Evolutionary conservation across 2,329 filamentous ascomycete genomes (phyloP).

Genomic region (Hirsutella minnesotensis): DNA sequence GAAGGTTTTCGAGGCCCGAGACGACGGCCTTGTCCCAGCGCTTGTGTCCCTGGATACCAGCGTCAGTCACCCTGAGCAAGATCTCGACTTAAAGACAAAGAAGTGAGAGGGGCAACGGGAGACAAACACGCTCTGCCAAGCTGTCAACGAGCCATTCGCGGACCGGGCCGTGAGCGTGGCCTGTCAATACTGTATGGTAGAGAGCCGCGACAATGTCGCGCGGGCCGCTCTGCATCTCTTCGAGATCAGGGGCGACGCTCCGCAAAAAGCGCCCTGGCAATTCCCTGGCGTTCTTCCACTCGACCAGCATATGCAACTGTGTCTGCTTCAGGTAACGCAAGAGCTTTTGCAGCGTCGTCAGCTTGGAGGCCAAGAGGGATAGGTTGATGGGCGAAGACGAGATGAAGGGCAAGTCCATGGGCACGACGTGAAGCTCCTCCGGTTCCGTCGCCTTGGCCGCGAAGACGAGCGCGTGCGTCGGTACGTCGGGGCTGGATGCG

Average conservation of each 20-base stretch:
- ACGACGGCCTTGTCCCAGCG: constrained; percentile 85
- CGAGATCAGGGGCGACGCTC: constrained; percentile 64
- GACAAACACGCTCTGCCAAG: constrained; percentile 60
- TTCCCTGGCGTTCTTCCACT: constrained; percentile 75
- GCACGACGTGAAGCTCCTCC: constrained; percentile 43
- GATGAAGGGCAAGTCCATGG: constrained; percentile 75
- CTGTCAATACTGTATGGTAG: constrained; percentile 76
- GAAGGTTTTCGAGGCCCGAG: constrained; percentile 64
- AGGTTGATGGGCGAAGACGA: constrained; percentile 68
- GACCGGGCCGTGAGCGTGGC: constrained; percentile 62
- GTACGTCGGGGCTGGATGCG: constrained; percentile 58
- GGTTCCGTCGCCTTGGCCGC: constrained; percentile 20
- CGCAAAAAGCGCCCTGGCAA: constrained; percentile 67
- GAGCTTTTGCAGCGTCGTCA: constrained; percentile 77
- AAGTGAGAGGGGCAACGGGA: background rate
- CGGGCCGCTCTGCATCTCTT: constrained; percentile 43
- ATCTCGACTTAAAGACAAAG: background rate
- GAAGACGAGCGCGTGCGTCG: constrained; percentile 65
- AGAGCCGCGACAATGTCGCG: constrained; percentile 59
- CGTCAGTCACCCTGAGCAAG: constrained; percentile 4
- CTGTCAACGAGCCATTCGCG: constrained; percentile 84
- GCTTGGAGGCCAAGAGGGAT: constrained; percentile 73
- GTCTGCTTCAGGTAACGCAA: constrained; percentile 76
- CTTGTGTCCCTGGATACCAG: constrained; percentile 60
- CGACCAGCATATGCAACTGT: constrained; percentile 64